Conservation (phyloP, 768 basidiomycete genomes). For the Amylocystis lapponica region DNA sequence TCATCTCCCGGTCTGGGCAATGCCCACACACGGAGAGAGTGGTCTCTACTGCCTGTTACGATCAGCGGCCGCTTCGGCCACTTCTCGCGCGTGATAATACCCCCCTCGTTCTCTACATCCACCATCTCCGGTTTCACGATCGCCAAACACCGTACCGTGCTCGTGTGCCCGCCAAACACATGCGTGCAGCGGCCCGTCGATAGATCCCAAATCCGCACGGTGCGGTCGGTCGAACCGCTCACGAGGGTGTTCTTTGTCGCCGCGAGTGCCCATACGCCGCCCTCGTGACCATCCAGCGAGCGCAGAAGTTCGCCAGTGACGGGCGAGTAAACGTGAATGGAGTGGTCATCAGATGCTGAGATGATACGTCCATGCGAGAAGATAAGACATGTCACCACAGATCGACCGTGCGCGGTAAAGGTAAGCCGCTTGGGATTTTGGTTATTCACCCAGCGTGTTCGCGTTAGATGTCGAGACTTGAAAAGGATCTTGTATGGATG, state of each 20-base stretch:
- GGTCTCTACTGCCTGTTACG: constrained; percentile 69
- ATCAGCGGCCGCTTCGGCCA: constrained; percentile 68
- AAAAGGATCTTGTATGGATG: constrained; percentile 92
- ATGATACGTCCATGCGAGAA: constrained; percentile 95
- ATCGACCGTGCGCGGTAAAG: constrained; percentile 83
- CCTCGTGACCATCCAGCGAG: constrained; percentile 84
- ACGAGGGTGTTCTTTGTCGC: constrained; percentile 84
- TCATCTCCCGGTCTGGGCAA: constrained; percentile 65
- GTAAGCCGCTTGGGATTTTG: constrained; percentile 68
- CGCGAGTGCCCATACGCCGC: constrained; percentile 96
- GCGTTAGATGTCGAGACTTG: constrained; percentile 81
- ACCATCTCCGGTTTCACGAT: constrained; percentile 93
- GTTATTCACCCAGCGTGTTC: constrained; percentile 74
- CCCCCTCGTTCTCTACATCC: constrained; percentile 63
- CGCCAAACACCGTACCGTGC: constrained; percentile 91
- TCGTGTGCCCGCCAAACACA: constrained; percentile 93
- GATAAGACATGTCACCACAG: constrained; percentile 93
- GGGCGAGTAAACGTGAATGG: constrained; percentile 94
- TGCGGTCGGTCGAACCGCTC: constrained; percentile 90
- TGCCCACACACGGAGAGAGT: constrained; percentile 61
- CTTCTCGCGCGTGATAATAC: constrained; percentile 60
- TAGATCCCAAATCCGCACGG: constrained; percentile 89
- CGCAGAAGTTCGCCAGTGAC: constrained; percentile 68
- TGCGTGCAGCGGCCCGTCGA: constrained; percentile 78
- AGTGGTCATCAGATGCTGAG: constrained; percentile 95